Conservation (phyloP, 2,329 filamentous ascomycete genomes). For the Sphaerulina vaccinii region DNA sequence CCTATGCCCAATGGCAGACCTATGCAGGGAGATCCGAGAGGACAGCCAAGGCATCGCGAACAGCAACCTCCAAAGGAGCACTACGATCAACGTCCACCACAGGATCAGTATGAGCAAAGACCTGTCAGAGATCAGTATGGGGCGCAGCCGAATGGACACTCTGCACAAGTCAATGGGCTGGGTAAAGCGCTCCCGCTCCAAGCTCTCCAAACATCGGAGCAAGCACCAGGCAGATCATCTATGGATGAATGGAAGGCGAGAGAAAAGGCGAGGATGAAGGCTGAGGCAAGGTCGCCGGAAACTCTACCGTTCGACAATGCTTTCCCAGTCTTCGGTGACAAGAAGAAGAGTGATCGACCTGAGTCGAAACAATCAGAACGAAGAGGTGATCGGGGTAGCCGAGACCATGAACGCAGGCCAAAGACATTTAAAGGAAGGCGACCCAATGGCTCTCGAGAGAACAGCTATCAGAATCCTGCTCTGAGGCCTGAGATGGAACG, state of each 20-base stretch:
- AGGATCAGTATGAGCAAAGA: slow-evolving; percentile 4
- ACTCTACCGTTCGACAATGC: slow-evolving; percentile 45
- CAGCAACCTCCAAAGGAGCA: slow-evolving; percentile 9
- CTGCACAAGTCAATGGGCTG: background rate
- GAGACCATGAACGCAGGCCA: slow-evolving; percentile 20
- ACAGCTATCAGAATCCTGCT: slow-evolving; percentile 13
- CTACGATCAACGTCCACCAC: slow-evolving; percentile 4
- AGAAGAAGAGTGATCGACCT: slow-evolving; percentile 28
- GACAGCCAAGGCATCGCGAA: slow-evolving; percentile 14
- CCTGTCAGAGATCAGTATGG: background rate
- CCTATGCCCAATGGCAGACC: slow-evolving; percentile 6
- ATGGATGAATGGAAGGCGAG: slow-evolving; percentile 39
- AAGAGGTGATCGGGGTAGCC: slow-evolving; percentile 27
- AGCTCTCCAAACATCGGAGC: background rate
- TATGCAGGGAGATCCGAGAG: slow-evolving; percentile 9
- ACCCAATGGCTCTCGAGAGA: slow-evolving; percentile 15
- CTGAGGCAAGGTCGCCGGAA: slow-evolving; percentile 31
- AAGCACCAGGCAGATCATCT: slow-evolving; percentile 24
- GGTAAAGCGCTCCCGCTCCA: slow-evolving; percentile 2
- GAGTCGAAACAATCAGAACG: slow-evolving; percentile 19
- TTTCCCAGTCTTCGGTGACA: slow-evolving; percentile 47
- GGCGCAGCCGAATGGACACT: background rate
- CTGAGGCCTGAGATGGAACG: background rate
- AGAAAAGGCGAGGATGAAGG: slow-evolving; percentile 35
- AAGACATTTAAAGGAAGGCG: slow-evolving; percentile 12